Evolutionary conservation across 2,329 filamentous ascomycete species (phyloP).

Genomic region (Epichloe coenophiala): DNA sequence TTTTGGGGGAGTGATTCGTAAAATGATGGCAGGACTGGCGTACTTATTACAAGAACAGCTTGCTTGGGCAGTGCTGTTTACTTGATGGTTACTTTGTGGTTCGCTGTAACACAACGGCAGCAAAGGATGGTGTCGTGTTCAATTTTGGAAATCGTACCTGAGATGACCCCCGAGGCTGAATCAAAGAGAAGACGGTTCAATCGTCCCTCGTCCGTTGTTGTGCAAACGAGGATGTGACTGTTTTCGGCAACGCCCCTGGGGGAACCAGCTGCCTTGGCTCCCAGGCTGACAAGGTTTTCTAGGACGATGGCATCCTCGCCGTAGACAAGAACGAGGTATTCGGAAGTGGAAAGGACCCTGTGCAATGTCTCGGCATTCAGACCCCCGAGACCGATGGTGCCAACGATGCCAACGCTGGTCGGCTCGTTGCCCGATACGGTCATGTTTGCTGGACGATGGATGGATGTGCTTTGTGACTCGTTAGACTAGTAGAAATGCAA

Average conservation of each 20-base stretch:
- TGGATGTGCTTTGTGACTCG: not conserved
- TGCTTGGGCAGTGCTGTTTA: not conserved
- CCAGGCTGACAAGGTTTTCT: not conserved
- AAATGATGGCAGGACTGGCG: slow-evolving; percentile 3
- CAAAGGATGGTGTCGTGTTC: no score
- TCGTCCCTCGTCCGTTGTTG: slow-evolving; percentile 1
- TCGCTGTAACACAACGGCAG: no score
- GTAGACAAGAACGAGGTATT: not conserved
- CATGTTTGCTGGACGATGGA: not conserved
- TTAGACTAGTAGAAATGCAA: not conserved
- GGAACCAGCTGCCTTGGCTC: not conserved
- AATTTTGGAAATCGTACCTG: no score
- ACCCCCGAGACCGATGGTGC: not conserved
- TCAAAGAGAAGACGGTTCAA: not conserved
- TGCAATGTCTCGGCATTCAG: not conserved
- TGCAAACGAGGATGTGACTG: slow-evolving; percentile 2
- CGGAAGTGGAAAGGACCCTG: not conserved
- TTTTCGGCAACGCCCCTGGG: not conserved
- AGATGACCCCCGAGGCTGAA: not conserved
- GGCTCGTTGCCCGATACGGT: not conserved
- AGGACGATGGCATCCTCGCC: not conserved
- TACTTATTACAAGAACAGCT: slow-evolving; percentile 3
- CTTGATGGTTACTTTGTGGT: no score
- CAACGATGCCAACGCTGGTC: slow-evolving; percentile 3
- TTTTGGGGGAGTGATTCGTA: not conserved